These are phyloP conservation scores for Cryptosporidium viatorum DNA, from an alignment of 169 alveolate species.

Conservation along the genomic window DNA sequence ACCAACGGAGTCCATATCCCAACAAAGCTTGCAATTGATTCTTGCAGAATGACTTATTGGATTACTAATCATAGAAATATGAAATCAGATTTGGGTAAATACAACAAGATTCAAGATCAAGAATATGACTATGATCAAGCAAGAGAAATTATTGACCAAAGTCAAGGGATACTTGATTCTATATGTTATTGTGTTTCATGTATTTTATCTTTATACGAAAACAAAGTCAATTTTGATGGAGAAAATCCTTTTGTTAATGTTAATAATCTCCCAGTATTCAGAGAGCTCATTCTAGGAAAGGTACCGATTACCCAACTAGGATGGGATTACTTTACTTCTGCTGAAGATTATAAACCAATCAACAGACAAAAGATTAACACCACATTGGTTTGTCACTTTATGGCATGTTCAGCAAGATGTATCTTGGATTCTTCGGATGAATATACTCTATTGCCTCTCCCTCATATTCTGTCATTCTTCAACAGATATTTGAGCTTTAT, in stretches of 20 bases:
- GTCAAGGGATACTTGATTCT: constrained; percentile 64
- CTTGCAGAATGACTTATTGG: constrained; percentile 86
- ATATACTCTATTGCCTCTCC: constrained; percentile 59
- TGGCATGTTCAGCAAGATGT: constrained; percentile 78
- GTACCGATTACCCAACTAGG: constrained; percentile 48
- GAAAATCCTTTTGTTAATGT: constrained; percentile 11
- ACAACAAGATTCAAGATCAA: neutral
- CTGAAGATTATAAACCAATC: constrained; percentile 69
- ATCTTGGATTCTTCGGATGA: constrained; percentile 54
- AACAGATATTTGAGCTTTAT: constrained; percentile 41
- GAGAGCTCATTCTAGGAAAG: constrained; percentile 59
- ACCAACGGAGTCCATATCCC: constrained; percentile 89
- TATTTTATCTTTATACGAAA: constrained; percentile 47
- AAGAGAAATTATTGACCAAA: constrained; percentile 2
- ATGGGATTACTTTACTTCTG: constrained; percentile 73
- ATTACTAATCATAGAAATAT: neutral
- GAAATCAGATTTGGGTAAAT: neutral
- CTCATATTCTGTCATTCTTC: constrained; percentile 67
- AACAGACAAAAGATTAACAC: constrained; percentile 77
- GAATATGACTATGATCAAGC: neutral
- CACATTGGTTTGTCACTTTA: constrained; percentile 78
- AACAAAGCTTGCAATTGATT: constrained; percentile 85
- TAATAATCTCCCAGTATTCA: constrained; percentile 68
- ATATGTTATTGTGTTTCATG: constrained; percentile 71
- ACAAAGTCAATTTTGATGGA: constrained; percentile 23